phyloP scores from a whole-genome alignment of 1,139 yeast species.

The Debaryomyces robertsiae region DNA sequence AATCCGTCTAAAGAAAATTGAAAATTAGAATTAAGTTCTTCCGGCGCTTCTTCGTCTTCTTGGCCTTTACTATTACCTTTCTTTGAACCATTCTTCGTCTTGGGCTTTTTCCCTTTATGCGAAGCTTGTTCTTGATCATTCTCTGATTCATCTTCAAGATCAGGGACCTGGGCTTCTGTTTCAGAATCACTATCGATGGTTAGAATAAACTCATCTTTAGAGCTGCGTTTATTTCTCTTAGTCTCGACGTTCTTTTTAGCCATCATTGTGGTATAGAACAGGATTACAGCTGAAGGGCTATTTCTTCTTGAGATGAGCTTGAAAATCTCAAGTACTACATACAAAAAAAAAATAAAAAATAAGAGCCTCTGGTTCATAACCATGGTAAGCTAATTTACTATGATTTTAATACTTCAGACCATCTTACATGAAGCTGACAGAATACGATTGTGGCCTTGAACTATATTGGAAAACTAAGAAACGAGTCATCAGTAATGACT shows the following conservation, averaged over 20 bases:
- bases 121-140: slow-evolving; percentile 20
- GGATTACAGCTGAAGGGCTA: not conserved
- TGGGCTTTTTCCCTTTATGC: slow-evolving; percentile 28
- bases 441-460: too few species aligned
- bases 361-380: slow-evolving; percentile 8
- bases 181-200: slow-evolving; percentile 71
- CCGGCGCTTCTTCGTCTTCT: slow-evolving; percentile 36
- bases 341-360: too few species aligned
- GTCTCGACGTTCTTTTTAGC: slow-evolving; percentile 8
- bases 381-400: too few species aligned
- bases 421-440: too few species aligned
- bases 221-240: not conserved
- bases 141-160: slow-evolving; percentile 22
- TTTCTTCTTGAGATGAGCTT: slow-evolving; percentile 13
- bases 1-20: slow-evolving; percentile 64
- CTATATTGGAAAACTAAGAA: too few species aligned
- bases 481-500: slow-evolving; percentile 1
- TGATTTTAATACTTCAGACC: too few species aligned
- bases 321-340: slow-evolving; percentile 6
- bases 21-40: slow-evolving; percentile 73
- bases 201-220: slow-evolving; percentile 31
- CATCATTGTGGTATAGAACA: slow-evolving; percentile 4
- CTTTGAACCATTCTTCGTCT: slow-evolving; percentile 25
- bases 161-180: slow-evolving; percentile 31
- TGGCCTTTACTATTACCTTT: slow-evolving; percentile 23